These are phyloP conservation scores for Heimioporus sp. DNA, from an alignment of 768 basidiomycete species.

Conservation along the genomic window DNA sequence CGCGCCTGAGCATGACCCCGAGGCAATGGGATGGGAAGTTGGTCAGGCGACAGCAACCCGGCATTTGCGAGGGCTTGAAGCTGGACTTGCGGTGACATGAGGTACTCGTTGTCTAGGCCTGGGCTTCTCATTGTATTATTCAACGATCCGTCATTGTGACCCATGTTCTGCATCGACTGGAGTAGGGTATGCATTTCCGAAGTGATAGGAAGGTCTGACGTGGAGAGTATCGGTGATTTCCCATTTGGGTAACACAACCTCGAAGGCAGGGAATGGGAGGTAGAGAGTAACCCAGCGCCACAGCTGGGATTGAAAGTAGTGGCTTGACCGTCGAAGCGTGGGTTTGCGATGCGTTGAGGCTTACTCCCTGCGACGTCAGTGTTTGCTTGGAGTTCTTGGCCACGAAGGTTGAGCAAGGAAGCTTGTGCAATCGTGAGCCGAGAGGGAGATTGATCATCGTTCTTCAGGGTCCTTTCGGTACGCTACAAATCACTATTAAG, in stretches of 20 bases:
- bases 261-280: constrained; percentile 20
- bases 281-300: constrained; percentile 7
- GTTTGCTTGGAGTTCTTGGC: constrained; percentile 47
- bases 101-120: constrained; percentile 15
- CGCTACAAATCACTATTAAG: constrained; percentile 41
- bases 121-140: constrained; percentile 12
- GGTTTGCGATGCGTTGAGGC: constrained; percentile 6
- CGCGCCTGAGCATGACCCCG: constrained; percentile 36
- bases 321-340: constrained; percentile 1
- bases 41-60: constrained; percentile 8
- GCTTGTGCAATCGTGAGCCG: constrained; percentile 78
- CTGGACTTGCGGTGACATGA: constrained; percentile 17
- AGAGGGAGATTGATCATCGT: constrained; percentile 60
- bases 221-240: constrained; percentile 14
- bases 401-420: constrained; percentile 70
- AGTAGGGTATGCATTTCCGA: constrained; percentile 40
- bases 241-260: constrained; percentile 16
- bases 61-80: constrained; percentile 24
- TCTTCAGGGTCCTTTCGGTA: constrained; percentile 55
- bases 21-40: constrained; percentile 6
- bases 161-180: constrained; percentile 32
- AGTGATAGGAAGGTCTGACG: constrained; percentile 25
- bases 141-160: constrained; percentile 14
- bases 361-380: constrained; percentile 4
- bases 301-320: not conserved